Percentiles rank a stretch among this genome's conserved stretches.
Evolutionary conservation across 73 alveolate species (phyloP).

Genomic region (Paramecium sonneborni): DNA sequence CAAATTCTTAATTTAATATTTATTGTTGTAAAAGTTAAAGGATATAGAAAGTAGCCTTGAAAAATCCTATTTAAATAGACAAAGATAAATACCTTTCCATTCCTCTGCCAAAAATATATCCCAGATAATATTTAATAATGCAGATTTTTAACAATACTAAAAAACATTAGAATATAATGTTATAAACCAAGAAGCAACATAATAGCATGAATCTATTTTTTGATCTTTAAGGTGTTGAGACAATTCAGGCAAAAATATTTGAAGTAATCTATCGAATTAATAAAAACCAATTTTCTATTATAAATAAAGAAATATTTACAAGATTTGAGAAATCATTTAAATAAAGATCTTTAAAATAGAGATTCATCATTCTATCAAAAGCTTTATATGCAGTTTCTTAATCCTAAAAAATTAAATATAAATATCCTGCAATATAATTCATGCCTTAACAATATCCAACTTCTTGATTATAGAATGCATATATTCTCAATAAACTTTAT

Average conservation of each 20-base stretch:
- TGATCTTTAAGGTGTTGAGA: conserved; percentile 80
- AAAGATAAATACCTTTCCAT: conserved; percentile 68
- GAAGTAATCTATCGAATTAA: conserved; percentile 85
- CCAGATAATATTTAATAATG: conserved; percentile 73
- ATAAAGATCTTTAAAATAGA: conserved; percentile 67
- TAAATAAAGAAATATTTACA: neutral
- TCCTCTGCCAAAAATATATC: conserved; percentile 75
- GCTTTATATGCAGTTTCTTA: conserved; percentile 87
- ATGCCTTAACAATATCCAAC: conserved; percentile 98
- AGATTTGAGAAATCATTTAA: conserved; percentile 77
- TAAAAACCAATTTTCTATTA: conserved; percentile 83
- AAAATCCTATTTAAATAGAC: neutral
- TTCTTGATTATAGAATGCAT: conserved; percentile 84
- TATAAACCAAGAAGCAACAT: conserved; percentile 85
- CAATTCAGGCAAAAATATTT: conserved; percentile 87
- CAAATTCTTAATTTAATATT: conserved; percentile 51
- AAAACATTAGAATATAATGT: conserved; percentile 78
- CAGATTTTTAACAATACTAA: conserved; percentile 68
- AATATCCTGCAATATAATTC: conserved; percentile 96
- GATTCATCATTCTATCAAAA: conserved; percentile 78
- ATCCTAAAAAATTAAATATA: conserved; percentile 79
- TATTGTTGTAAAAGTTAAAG: neutral
- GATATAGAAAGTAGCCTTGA: neutral
- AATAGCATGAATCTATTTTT: conserved; percentile 77
- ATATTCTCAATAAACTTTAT: conserved; percentile 80